phyloP scores from a whole-genome alignment of 768 basidiomycete genomes.

The Amanita muscaria region DNA sequence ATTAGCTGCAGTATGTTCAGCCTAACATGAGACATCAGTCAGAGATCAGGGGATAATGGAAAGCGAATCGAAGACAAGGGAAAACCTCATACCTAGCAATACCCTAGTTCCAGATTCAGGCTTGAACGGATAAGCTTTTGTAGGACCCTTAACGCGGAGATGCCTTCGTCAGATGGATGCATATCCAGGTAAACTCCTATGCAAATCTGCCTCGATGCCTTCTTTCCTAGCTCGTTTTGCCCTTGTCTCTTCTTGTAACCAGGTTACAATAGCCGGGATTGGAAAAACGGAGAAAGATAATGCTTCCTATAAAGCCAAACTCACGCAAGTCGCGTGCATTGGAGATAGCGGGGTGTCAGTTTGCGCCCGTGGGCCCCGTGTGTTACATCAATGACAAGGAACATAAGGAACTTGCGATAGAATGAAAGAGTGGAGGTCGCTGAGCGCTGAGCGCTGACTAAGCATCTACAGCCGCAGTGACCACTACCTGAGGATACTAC shows the following conservation, averaged over 20 bases:
- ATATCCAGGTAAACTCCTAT: conserved; percentile 93
- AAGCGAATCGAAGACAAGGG: conserved; percentile 8
- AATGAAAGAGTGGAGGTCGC: conserved; percentile 24
- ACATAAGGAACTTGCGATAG: neutral
- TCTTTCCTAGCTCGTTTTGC: conserved; percentile 84
- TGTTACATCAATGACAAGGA: conserved; percentile 10
- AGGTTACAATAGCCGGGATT: conserved; percentile 77
- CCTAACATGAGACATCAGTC: conserved; percentile 32
- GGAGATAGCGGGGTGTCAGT: conserved; percentile 90
- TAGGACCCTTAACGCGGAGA: conserved; percentile 76
- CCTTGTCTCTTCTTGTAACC: conserved; percentile 68
- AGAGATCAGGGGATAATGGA: no score
- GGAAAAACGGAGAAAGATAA: conserved; percentile 80
- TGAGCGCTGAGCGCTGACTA: no score
- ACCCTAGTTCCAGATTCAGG: conserved; percentile 96
- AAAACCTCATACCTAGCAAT: conserved; percentile 85
- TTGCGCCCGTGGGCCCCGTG: conserved; percentile 80
- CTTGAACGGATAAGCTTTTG: conserved; percentile 93
- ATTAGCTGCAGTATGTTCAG: conserved; percentile 98
- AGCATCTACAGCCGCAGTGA: no score
- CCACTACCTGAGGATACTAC: no score
- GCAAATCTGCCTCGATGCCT: conserved; percentile 97
- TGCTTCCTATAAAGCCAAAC: conserved; percentile 94
- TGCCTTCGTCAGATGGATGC: conserved; percentile 88
- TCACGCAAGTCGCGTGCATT: conserved; percentile 92